phyloP scores from a whole-genome alignment of 2,329 filamentous ascomycete genomes.

The Curvularia hawaiiensis region DNA sequence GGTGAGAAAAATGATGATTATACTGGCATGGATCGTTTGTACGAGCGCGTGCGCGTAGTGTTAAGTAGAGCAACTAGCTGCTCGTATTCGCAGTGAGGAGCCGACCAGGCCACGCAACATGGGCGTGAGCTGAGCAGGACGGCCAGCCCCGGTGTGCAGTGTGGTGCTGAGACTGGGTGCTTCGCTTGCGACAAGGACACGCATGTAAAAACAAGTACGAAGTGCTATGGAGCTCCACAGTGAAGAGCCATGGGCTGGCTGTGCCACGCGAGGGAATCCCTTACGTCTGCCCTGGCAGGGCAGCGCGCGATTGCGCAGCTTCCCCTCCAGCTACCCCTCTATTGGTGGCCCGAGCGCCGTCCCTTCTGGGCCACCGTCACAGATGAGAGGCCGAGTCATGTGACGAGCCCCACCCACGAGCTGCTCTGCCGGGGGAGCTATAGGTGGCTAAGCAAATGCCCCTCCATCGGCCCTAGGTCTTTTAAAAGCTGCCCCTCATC shows the following conservation, averaged over 20 bases:
- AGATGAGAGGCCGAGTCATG: slow-evolving; percentile 14
- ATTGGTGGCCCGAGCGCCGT: slow-evolving; percentile 15
- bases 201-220: not conserved
- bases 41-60: not conserved
- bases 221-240: slow-evolving; percentile 1
- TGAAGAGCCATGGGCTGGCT: not conserved
- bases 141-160: not conserved
- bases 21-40: not conserved
- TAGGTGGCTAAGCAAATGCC: slow-evolving; percentile 18
- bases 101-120: slow-evolving; percentile 2
- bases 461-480: slow-evolving; percentile 17
- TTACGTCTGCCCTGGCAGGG: slow-evolving; percentile 17
- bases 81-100: slow-evolving; percentile 13
- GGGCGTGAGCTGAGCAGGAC: not conserved
- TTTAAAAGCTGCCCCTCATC: slow-evolving; percentile 25
- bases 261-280: not conserved
- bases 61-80: not conserved
- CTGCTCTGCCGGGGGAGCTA: slow-evolving; percentile 19
- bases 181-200: not conserved
- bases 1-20: not conserved
- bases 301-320: slow-evolving; percentile 8
- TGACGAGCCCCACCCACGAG: slow-evolving; percentile 13
- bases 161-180: not conserved
- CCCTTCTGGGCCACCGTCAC: slow-evolving; percentile 5
- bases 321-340: slow-evolving; percentile 21